Evolutionary conservation across 805 yeast species (phyloP).

Genomic region (Tetrapisispora iriomotensis): DNA sequence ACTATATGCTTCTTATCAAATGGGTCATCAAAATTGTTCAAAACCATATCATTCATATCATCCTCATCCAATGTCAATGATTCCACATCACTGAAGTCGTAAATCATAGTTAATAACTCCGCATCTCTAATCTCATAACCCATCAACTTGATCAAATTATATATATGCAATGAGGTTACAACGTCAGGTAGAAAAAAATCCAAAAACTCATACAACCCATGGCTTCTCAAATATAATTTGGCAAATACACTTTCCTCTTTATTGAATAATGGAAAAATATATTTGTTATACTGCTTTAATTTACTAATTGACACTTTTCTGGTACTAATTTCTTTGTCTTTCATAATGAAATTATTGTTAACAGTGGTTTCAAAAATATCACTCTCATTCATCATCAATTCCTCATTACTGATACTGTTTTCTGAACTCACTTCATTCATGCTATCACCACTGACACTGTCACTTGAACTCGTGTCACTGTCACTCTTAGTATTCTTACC

Average conservation of each 20-base stretch:
- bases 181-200: conserved; percentile 51
- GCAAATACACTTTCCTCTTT: conserved; percentile 38
- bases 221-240: conserved; percentile 43
- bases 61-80: conserved; percentile 3
- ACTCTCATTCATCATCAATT: not conserved
- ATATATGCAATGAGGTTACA: conserved; percentile 48
- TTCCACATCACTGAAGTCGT: conserved; percentile 19
- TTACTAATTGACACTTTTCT: conserved; percentile 22
- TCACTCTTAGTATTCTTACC: not conserved
- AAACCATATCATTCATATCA: conserved; percentile 11
- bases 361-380: not conserved
- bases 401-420: not conserved
- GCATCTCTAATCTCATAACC: conserved; percentile 44
- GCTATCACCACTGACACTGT: not conserved
- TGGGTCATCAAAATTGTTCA: conserved; percentile 25
- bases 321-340: not conserved
- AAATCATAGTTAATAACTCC: conserved; percentile 27
- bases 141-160: conserved; percentile 46
- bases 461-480: not conserved
- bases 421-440: not conserved
- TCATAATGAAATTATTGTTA: not conserved
- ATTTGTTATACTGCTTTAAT: conserved; percentile 22
- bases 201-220: conserved; percentile 54
- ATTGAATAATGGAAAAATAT: conserved; percentile 30
- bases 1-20: conserved; percentile 38